Evolutionary conservation across 1,284 basidiomycete genomes (phyloP).

Genomic region (Chalciporus piperatoides): DNA sequence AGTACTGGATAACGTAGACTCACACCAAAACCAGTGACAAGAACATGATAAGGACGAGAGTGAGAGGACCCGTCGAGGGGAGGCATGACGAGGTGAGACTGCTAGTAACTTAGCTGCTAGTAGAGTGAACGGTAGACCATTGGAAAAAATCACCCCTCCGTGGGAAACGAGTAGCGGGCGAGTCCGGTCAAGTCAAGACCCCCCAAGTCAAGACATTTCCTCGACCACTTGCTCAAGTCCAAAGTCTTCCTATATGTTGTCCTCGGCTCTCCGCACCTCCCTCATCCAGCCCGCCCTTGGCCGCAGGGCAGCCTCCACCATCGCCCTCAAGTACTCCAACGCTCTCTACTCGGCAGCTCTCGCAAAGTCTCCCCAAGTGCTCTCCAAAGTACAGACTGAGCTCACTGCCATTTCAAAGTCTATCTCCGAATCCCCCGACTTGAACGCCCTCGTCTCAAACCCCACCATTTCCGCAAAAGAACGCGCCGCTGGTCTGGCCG

Average conservation of each 20-base stretch:
- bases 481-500: constrained; percentile 65
- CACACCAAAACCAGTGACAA: constrained; percentile 61
- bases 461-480: constrained; percentile 85
- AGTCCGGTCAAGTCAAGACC: no score
- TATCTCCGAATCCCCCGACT: constrained; percentile 61
- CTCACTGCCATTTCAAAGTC: constrained; percentile 67
- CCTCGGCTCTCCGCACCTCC: constrained; percentile 39
- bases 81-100: constrained; percentile 21
- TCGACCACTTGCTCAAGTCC: no score
- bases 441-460: constrained; percentile 76
- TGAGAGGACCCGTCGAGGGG: constrained; percentile 18
- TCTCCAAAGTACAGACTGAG: constrained; percentile 83
- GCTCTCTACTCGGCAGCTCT: constrained; percentile 92
- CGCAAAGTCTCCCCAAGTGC: constrained; percentile 73
- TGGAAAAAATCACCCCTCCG: neutral
- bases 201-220: neutral
- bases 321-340: constrained; percentile 90
- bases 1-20: constrained; percentile 33
- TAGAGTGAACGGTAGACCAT: no score
- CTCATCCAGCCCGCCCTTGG: constrained; percentile 43
- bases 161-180: constrained; percentile 20
- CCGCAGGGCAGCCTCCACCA: constrained; percentile 65
- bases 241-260: no score
- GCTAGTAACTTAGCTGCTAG: no score
- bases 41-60: constrained; percentile 40